Percentiles rank a stretch among this genome's conserved stretches.
Evolutionary conservation across 2,329 filamentous ascomycete genomes (phyloP).

Genomic region (Botrytis porri): DNA sequence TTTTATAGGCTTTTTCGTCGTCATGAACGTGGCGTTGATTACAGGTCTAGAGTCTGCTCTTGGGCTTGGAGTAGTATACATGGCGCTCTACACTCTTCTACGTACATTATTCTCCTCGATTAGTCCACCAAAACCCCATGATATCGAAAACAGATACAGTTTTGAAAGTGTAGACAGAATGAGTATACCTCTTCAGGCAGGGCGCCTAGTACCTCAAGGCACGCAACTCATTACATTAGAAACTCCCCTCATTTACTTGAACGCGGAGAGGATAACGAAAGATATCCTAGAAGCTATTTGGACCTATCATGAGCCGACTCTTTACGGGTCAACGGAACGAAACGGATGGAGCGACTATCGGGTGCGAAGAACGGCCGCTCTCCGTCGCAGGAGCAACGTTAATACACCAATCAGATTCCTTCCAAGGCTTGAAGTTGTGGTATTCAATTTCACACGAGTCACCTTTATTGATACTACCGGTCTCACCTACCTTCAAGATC

Average conservation of each 20-base stretch:
- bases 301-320: conserved; percentile 1
- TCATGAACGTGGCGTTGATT: conserved; percentile 1
- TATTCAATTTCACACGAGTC: conserved; percentile 25
- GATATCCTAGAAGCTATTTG: conserved; percentile 6
- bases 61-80: conserved; percentile 1
- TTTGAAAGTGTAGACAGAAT: background rate
- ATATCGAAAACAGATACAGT: conserved; percentile 4
- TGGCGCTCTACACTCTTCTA: conserved; percentile 4
- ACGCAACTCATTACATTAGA: conserved; percentile 11
- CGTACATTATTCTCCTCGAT: conserved; percentile 1
- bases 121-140: background rate
- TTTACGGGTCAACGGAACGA: background rate
- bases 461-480: conserved; percentile 26
- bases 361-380: background rate
- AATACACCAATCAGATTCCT: conserved; percentile 20
- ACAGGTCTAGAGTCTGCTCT: background rate
- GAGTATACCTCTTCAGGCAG: background rate
- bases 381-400: conserved; percentile 4
- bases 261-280: conserved; percentile 8
- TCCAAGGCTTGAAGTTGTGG: conserved; percentile 22
- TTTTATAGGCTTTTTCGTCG: conserved; percentile 49
- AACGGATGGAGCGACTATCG: conserved; percentile 10
- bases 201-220: background rate
- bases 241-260: background rate
- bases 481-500: conserved; percentile 22